Evolutionary conservation across 2,329 filamentous ascomycete species (phyloP), one percentile per base, ranked within the genome.

Genomic region (Ilyonectria robusta): DNA sequence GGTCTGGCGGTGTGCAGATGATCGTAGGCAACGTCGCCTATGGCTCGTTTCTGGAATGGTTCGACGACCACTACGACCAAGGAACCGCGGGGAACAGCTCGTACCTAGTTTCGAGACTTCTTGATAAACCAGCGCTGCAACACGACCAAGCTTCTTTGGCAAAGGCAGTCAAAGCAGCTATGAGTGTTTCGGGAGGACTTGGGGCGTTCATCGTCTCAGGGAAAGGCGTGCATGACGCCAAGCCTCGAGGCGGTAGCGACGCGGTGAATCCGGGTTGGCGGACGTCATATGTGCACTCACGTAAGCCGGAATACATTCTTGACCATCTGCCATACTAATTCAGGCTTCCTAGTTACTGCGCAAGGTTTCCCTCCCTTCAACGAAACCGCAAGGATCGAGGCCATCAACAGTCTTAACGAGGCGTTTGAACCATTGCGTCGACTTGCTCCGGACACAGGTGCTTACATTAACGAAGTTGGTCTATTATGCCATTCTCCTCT

Each of bases 221-320:
- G 0, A 81, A 82, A 37, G 85, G 83, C 0, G 80, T 86, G 1
- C 75, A 78, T 0, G 72, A 86, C 47, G 85, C 83, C 2, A 74
- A 77, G 35, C 83, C 84, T 0, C 75, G 81, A 19, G 85, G 85
- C 0, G 84, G 84, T 0, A 77, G 82, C 47, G 84, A 85, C 33
- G 78, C 85, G 0, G 81, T 86, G 2, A 83, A 84, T 42, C 86
- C 86, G 0, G 84, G 85, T 0, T 90, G 86, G 86, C 80, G 87
- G 17, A 82, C 71, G 13, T 79, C 84, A 0, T 80, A 82, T 19
- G 74, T 83, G 3, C 84, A 85, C 57, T 69, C 78, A 0, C 69
- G 85, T 84, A 74, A 75, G 82, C 80, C 53, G 6, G 15, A 72
- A 8, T 42, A n/a, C 78, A 66, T 78, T 78, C 19, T 62, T 77